Conservation (phyloP, 108 stramenopile species). For the Conticribra weissflogii region DNA sequence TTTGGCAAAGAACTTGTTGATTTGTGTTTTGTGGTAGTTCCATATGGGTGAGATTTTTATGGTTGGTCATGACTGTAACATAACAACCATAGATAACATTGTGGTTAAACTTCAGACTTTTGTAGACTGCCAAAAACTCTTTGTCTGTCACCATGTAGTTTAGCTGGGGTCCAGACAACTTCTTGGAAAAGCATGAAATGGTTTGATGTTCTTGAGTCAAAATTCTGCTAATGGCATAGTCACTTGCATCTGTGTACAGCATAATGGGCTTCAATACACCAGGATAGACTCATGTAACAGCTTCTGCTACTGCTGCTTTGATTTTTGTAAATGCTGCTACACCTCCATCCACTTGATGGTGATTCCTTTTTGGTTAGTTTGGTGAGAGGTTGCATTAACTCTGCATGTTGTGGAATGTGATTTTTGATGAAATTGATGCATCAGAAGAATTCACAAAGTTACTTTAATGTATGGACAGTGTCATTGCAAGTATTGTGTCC, state of each 20-base stretch:
- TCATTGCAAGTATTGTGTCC: not conserved
- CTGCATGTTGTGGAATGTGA: no score
- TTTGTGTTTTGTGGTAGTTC: no score
- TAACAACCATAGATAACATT: not conserved
- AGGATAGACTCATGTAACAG: not conserved
- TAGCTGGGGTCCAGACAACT: not conserved
- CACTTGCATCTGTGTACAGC: not conserved
- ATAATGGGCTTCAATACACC: no score
- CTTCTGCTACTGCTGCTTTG: no score
- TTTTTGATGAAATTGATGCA: no score
- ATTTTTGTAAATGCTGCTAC: not conserved
- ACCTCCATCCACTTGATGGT: not conserved
- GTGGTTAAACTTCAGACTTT: no score
- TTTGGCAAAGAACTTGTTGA: no score
- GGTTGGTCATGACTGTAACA: no score
- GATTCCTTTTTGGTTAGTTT: not conserved
- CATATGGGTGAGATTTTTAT: no score
- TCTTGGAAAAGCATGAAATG: not conserved
- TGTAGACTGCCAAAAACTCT: slow-evolving; percentile 3
- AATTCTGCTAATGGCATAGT: not conserved
- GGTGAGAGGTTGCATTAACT: not conserved
- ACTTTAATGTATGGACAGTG: not conserved
- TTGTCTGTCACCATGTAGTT: slow-evolving; percentile 3
- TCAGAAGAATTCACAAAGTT: no score
- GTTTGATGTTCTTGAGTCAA: not conserved